Evolutionary conservation across 768 basidiomycete genomes (phyloP), one percentile per base, ranked within the genome.

Genomic region (Nidula microcarpa): DNA sequence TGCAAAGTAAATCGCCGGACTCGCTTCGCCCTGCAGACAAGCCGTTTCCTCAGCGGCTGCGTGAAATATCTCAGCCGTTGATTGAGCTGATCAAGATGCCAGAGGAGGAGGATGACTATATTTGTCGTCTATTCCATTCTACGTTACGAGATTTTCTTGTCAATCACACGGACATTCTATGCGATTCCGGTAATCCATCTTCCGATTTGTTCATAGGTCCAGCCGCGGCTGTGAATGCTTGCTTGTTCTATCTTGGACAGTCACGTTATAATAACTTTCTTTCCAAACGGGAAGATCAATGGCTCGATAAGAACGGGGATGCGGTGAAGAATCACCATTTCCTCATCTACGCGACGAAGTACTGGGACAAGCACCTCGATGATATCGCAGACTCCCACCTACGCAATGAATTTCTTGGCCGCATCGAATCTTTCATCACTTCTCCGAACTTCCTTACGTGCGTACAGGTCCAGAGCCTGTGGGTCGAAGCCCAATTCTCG

Each of bases 321-420:
- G 49, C 62, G 1, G 57, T 68, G 10, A 51, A 62, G 17, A 49
- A 61, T 7, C 67, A 66, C 37, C 61, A 51, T 9, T 68, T 70
- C 53, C 57, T 60, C 33, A 35, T 54, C 6, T 70, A 70, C 45
- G 50, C 57, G 6, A 62, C 67, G 2, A 70, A 70, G 43, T 67
- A 70, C 53, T 70, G 69, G 69, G 67, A 62, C 48, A 65, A 64
- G 35, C 64, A 66, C 43, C 55, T 70, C 23, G 62, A 65, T 33
- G 46, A 61, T n/a, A 50, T 63, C 16, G 17, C 16, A 13, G 45
- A 47, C 16, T 33, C 16, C 10, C 30, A 55, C 10, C 18, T 34
- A 8, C 53, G 54, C 8, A 16, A 57, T 0, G 47, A 36, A 41
- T 18, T 65, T 13, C 33, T 47, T 6, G 52, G 52, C 5, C 57